phyloP scores from a whole-genome alignment of 495 filamentous ascomycete genomes.

The Bacidia rubella region DNA sequence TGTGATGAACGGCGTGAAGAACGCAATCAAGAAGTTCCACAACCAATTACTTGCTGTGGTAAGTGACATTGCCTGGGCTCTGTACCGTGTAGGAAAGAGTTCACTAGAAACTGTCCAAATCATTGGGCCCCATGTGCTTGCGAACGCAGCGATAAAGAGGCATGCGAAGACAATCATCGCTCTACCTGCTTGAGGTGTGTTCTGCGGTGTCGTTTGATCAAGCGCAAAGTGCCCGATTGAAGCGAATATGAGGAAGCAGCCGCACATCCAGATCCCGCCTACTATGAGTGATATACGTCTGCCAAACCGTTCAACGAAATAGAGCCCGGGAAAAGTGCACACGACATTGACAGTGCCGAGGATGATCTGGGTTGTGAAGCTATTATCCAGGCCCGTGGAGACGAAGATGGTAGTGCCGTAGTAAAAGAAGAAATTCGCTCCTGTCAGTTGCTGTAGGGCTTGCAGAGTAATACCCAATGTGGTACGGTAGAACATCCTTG shows the following conservation, averaged over 20 bases:
- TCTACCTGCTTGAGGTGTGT: constrained; percentile 47
- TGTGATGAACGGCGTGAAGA: constrained; percentile 71
- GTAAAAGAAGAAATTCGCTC: constrained; percentile 73
- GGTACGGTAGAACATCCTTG: constrained; percentile 61
- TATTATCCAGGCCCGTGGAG: constrained; percentile 52
- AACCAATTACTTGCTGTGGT: constrained; percentile 78
- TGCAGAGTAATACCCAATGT: constrained; percentile 57
- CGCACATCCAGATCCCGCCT: constrained; percentile 55
- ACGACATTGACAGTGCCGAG: constrained; percentile 60
- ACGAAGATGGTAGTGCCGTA: constrained; percentile 63
- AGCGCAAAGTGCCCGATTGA: constrained; percentile 50
- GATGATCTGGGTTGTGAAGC: constrained; percentile 61
- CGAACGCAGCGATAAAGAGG: constrained; percentile 49
- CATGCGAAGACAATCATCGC: constrained; percentile 68
- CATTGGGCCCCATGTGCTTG: constrained; percentile 70
- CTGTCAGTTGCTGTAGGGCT: constrained; percentile 52
- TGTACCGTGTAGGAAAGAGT: constrained; percentile 66
- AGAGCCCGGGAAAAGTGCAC: constrained; percentile 56
- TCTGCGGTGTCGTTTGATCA: constrained; percentile 32
- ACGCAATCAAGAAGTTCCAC: constrained; percentile 79
- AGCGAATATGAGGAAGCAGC: constrained; percentile 66
- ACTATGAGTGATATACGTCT: constrained; percentile 52
- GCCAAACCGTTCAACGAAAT: constrained; percentile 56
- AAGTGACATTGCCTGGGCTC: constrained; percentile 60
- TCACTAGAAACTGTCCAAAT: constrained; percentile 54